A percentile compares a stretch with the other conserved stretches of the same genome.
These are phyloP conservation scores for Gonium pectorale DNA, from an alignment of 139 green algal genomes.

Conservation along the genomic window DNA sequence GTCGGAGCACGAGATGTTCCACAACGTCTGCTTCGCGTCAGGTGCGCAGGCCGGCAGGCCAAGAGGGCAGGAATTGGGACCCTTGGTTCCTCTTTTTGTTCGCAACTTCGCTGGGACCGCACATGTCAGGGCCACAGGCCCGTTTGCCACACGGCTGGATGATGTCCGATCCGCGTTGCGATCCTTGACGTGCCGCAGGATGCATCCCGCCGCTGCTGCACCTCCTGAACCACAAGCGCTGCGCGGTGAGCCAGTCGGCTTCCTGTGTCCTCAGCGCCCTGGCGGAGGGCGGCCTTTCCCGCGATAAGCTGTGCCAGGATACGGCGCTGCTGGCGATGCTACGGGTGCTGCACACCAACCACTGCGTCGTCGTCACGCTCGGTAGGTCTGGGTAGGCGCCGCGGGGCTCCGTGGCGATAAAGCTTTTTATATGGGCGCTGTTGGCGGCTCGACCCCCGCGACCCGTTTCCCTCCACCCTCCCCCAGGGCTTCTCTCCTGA, in stretches of 20 bases:
- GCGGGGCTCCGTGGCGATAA: too few relatives aligned
- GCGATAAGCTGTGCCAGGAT: slow-evolving; percentile 52
- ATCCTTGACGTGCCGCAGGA: background rate
- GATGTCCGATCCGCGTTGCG: too few relatives aligned
- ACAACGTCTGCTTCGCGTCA: slow-evolving; percentile 42
- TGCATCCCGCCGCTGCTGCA: slow-evolving; percentile 47
- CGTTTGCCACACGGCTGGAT: too few relatives aligned
- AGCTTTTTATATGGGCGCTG: too few relatives aligned
- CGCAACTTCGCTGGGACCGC: too few relatives aligned
- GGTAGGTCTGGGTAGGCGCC: background rate
- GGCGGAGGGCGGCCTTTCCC: slow-evolving; percentile 34
- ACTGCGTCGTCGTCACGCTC: slow-evolving; percentile 41
- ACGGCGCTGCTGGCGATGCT: slow-evolving; percentile 46
- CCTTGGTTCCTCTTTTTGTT: too few relatives aligned
- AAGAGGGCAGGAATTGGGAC: too few relatives aligned
- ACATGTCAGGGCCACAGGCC: too few relatives aligned
- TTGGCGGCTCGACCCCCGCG: too few relatives aligned
- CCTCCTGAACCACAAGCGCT: slow-evolving; percentile 36
- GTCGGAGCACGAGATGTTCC: slow-evolving; percentile 10
- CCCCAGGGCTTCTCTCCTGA: too few relatives aligned
- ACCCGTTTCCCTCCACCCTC: too few relatives aligned
- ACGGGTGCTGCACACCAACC: slow-evolving; percentile 39
- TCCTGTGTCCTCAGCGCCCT: slow-evolving; percentile 45
- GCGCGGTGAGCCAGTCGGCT: slow-evolving; percentile 6
- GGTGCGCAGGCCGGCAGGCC: too few relatives aligned